Base-by-base conservation (phyloP, 345 rosid species). In the Corymbia maculata region DNA sequence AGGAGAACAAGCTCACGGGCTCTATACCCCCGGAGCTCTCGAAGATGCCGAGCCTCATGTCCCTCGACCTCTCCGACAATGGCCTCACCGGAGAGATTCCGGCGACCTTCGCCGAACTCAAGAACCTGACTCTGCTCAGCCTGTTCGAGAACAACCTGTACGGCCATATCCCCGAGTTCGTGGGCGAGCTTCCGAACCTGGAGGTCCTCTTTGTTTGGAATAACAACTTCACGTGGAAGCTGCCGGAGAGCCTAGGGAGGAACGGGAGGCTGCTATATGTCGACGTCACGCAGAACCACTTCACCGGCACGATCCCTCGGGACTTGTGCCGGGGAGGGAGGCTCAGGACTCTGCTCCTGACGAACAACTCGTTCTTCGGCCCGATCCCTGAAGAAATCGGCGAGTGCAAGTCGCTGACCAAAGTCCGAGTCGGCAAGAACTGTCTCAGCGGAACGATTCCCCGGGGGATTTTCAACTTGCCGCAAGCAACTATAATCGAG, bases 21-120 rank as follows among this genome's bases (percentile, higher is more conserved):
- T 51, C 32, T 19, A 93, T 97, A 9, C 99, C 99, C 9, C 87
- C 96, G 1, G 95, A 96, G 87, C 93, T 97, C 12, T 95, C 99
- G 21, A 93, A 92, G 87, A 89, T 97, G 86, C 15, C 90, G 86
- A 94, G 94, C 86, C 91, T 97, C 89, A 91, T 94, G 89, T 95
- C 98, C 19, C 95, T 96, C 19, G 99, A 97, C 86, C 91, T 97
- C 13, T 97, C 99, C 3, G 85, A 90, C 14, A 97, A 97, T 66
- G 75, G 84, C 44, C 90, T 97, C 44, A 93, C 92, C 36, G 99
- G 99, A 36, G 98, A 94, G 88, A 94, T 97, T 75, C 99, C 99
- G 0, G 92, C 87, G 87, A 92, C 93, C 85, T 96, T 95, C 90
- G 85, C 92, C 3, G 61, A 89, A 32, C 91, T 95, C 75, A 90